These are phyloP conservation scores for Scheffersomyces insectosa DNA, from an alignment of 1,139 yeast species.

Conservation along the genomic window DNA sequence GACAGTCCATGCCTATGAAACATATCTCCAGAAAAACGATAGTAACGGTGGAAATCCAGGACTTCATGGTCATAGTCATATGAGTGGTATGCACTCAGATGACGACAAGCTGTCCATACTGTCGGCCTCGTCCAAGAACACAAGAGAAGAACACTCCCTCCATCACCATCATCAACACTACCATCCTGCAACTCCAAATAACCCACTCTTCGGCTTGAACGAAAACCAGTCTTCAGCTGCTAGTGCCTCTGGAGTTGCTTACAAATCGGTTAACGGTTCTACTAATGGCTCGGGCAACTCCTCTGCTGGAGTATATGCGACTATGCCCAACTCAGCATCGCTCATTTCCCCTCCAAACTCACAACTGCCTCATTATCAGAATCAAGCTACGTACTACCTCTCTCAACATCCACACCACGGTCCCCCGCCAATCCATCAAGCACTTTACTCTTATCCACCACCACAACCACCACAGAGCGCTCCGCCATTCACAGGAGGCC, in stretches of 20 bases:
- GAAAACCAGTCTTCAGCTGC: neutral
- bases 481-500: slow-evolving; percentile 1
- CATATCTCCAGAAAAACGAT: slow-evolving; percentile 8
- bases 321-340: slow-evolving; percentile 11
- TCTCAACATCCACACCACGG: slow-evolving; percentile 7
- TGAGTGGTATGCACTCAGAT: too few relatives aligned
- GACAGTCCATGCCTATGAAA: slow-evolving; percentile 85
- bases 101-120: neutral
- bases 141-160: slow-evolving; percentile 2
- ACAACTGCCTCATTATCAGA: slow-evolving; percentile 14
- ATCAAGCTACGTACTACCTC: slow-evolving; percentile 6
- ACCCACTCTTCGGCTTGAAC: slow-evolving; percentile 6
- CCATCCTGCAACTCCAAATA: slow-evolving; percentile 10
- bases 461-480: slow-evolving; percentile 8
- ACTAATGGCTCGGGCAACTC: neutral
- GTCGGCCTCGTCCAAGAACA: neutral
- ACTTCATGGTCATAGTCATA: too few relatives aligned
- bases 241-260: neutral
- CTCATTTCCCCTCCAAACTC: slow-evolving; percentile 24
- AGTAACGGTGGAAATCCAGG: neutral
- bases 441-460: slow-evolving; percentile 2
- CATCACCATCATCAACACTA: slow-evolving; percentile 8
- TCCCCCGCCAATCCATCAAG: slow-evolving; percentile 2
- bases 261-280: neutral
- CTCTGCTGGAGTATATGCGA: slow-evolving; percentile 1